Base-by-base conservation (phyloP, 345 rosid genomes). In the Salix dunnii region DNA sequence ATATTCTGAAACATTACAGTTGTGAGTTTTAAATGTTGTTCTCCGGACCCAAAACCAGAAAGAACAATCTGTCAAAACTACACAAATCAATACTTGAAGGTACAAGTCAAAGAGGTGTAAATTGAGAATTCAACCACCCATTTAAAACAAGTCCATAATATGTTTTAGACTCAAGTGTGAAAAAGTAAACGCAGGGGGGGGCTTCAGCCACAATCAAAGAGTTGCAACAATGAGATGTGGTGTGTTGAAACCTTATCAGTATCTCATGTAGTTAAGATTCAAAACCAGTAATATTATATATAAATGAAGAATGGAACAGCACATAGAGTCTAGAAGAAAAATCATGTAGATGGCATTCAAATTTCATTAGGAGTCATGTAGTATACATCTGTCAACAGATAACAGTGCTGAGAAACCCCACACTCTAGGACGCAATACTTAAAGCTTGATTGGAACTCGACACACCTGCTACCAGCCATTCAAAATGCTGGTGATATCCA, bases 1-100 rank as follows among this genome's bases (percentile, higher is more conserved):
- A 96, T 96, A 77, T 96, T 96, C 89, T 96, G 98, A 84, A 94
- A 94, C 97, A 92, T 88, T 51, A 91, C 85, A 33, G 99, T 90
- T 0, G 90, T 88, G 11, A 96, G 94, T 88, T 89, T 92, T 72
- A 94, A 77, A 85, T 96, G 98, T 80, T 90, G 91, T 79, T 90
- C 98, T 74, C 88, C 97, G 69, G 88, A 79, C 70, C 95, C 97
- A 78, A 96, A 96, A 27, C 98, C 97, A 53, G 98, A 92, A 74
- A 91, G 97, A 69, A 96, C 98, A 85, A 96, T 92, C 98, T 94
- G 89, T 81, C 71, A 67, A 69, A 73, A 53, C 68, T 1, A 70
- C n/a, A n/a, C 11, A 65, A 67, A 35, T 36, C 66, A 77, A 23
- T n/a, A 2, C 5, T 75, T 18, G 23, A 65, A 64, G 20, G 36